A percentile compares a stretch with the other conserved stretches of the same genome.
These are phyloP conservation scores for Kuraishia piskuri DNA, from an alignment of 805 yeast genomes.

Conservation along the genomic window DNA sequence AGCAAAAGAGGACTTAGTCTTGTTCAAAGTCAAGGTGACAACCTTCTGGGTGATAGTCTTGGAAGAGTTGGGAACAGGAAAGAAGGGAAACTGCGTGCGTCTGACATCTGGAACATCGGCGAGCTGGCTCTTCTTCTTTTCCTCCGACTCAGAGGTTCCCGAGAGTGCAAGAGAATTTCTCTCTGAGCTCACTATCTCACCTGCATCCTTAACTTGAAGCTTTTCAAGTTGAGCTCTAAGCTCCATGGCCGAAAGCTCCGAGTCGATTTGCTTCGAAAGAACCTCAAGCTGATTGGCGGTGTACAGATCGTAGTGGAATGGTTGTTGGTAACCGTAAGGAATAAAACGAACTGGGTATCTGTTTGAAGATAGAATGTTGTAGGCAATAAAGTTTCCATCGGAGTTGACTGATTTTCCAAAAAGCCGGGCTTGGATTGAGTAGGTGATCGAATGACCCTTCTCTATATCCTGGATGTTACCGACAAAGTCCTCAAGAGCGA, in stretches of 20 bases:
- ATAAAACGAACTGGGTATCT: slow-evolving; percentile 17
- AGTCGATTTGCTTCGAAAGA: background rate
- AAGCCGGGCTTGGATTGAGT: slow-evolving; percentile 47
- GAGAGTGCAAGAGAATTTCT: background rate
- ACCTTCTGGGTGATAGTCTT: slow-evolving; percentile 2
- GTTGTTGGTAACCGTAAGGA: slow-evolving; percentile 16
- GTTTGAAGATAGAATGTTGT: slow-evolving; percentile 12
- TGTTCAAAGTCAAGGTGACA: background rate
- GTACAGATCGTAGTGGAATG: slow-evolving; percentile 4
- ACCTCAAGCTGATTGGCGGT: slow-evolving; percentile 5
- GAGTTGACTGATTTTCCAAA: slow-evolving; percentile 25
- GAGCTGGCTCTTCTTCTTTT: slow-evolving; percentile 1
- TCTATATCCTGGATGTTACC: slow-evolving; percentile 38
- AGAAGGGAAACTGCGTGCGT: slow-evolving; percentile 3
- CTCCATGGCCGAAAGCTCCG: slow-evolving; percentile 3
- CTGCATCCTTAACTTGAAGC: background rate
- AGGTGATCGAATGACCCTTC: slow-evolving; percentile 34
- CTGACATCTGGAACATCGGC: background rate
- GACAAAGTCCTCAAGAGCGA: slow-evolving; percentile 41
- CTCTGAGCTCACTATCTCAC: background rate
- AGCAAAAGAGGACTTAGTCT: background rate
- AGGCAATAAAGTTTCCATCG: slow-evolving; percentile 1
- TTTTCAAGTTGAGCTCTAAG: background rate
- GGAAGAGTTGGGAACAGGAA: slow-evolving; percentile 5
- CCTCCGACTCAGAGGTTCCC: background rate